Base-by-base conservation (phyloP, 1,139 yeast genomes). In the Saccharomycopsis hybrid region DNA sequence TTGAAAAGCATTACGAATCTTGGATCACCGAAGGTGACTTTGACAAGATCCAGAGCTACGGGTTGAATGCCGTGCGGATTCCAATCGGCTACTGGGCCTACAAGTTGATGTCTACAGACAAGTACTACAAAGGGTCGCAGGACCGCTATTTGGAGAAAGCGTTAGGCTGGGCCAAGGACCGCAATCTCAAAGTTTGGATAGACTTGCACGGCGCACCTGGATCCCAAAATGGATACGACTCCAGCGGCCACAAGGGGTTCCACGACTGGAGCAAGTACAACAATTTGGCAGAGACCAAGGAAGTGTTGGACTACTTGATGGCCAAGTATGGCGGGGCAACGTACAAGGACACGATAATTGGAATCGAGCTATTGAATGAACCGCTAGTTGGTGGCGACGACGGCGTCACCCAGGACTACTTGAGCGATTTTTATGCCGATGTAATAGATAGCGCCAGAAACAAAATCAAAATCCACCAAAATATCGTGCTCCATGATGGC, bases 41-140 rank as follows among this genome's bases (percentile, higher is more conserved):
- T 59, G 56, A 65, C 47, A 67, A 73, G 50, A 86, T 92, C 52
- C 74, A 76, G 36, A 57, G 59, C 9, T 74, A 76, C 58, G 97
- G 97, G 1, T 74, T 90, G 59, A 90, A 90, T 67, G 73, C 84
- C 55, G 96, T 87, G 37, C 78, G 97, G 59, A 84, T 90, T 54
- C 97, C 97, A 31, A 78, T 90, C 55, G 97, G 97, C 5, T 92
- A 90, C 71, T 90, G 98, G 98, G 97, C 97, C 3, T 90, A 85
- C 66, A 67, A 74, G 46, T 67, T 70, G 41, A 68, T 78, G 51
- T 74, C 69, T 25, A 67, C 70, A 54, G 98, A 92, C 64, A 96
- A 97, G 4, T 90, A 87, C 64, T 95, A 87, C 46, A 82, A 78
- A 62, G 97, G 97, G 29, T 89, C 89, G 40, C 96, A 89, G 68